phyloP scores from a whole-genome alignment of 2,329 filamentous ascomycete species.

The Fusarium drepaniforme region DNA sequence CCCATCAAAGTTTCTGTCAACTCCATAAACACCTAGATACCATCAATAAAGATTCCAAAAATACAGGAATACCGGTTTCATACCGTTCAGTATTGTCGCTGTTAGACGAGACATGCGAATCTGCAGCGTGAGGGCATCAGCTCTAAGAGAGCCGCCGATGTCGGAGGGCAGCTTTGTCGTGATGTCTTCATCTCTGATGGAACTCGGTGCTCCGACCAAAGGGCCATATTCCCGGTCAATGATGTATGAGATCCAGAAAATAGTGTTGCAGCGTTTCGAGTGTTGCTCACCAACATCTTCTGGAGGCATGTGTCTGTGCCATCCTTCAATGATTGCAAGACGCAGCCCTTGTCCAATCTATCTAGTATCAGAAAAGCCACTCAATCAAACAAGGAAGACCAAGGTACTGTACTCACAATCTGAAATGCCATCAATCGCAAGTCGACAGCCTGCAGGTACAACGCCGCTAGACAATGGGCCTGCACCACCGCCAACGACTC shows the following conservation, averaged over 20 bases:
- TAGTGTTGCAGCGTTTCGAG: conserved; percentile 7
- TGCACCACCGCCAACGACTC: background rate
- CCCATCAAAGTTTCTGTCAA: conserved; percentile 6
- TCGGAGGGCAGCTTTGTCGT: conserved; percentile 12
- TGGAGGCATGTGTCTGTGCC: conserved; percentile 18
- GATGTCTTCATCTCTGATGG: conserved; percentile 16
- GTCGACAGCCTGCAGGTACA: background rate
- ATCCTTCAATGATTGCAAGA: conserved; percentile 10
- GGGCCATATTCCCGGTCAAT: conserved; percentile 15
- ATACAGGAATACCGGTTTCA: too few species aligned
- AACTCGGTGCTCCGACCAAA: conserved; percentile 12
- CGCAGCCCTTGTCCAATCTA: conserved; percentile 15
- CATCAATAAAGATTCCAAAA: background rate
- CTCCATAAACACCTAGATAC: conserved; percentile 6
- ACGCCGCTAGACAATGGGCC: background rate
- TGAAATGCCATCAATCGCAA: conserved; percentile 1
- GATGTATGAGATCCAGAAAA: conserved; percentile 18
- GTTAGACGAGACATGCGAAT: background rate
- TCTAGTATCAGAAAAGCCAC: background rate
- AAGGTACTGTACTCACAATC: background rate
- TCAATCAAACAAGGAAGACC: background rate
- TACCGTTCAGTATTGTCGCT: background rate
- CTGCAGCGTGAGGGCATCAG: background rate
- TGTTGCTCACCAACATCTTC: conserved; percentile 2
- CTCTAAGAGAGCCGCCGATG: background rate